These are phyloP conservation scores for Platanthera zijinensis DNA, from an alignment of 106 monocot genomes.

Conservation along the genomic window DNA sequence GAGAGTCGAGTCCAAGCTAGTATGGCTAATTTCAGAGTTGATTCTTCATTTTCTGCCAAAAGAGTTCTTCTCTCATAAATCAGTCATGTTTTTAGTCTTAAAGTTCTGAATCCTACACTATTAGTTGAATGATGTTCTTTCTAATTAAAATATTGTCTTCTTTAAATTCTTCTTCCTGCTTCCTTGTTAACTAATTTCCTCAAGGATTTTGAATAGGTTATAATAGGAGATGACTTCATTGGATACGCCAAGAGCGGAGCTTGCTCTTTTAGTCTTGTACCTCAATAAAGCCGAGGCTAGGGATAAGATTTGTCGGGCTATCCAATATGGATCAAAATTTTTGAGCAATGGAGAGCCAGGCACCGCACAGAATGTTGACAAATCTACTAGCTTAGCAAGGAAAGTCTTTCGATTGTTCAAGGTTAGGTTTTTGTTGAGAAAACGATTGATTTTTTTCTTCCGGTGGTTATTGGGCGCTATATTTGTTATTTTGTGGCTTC, in stretches of 20 bases:
- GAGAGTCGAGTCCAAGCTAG: no score
- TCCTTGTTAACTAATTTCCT: no score
- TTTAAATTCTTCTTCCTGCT: no score
- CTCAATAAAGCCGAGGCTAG: slow-evolving; percentile 88
- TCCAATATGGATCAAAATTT: slow-evolving; percentile 88
- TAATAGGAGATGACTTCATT: slow-evolving; percentile 49
- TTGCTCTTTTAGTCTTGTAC: slow-evolving; percentile 68
- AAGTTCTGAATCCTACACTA: no score
- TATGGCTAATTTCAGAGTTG: no score
- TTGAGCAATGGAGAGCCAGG: slow-evolving; percentile 80
- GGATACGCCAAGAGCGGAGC: slow-evolving; percentile 66
- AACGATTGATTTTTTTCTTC: neutral
- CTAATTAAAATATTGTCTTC: no score
- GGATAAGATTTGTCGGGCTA: slow-evolving; percentile 88
- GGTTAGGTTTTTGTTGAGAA: slow-evolving; percentile 20
- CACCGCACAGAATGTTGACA: slow-evolving; percentile 77
- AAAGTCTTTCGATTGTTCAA: slow-evolving; percentile 91
- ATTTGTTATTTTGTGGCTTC: slow-evolving; percentile 8
- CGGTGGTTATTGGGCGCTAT: neutral
- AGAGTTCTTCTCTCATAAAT: no score
- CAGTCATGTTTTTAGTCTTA: neutral
- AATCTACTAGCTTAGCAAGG: slow-evolving; percentile 76
- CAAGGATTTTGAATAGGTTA: no score
- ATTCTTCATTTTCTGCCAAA: no score
- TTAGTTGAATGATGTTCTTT: neutral